phyloP scores from a whole-genome alignment of 306 rosid genomes.

The Trifolium dubium region DNA sequence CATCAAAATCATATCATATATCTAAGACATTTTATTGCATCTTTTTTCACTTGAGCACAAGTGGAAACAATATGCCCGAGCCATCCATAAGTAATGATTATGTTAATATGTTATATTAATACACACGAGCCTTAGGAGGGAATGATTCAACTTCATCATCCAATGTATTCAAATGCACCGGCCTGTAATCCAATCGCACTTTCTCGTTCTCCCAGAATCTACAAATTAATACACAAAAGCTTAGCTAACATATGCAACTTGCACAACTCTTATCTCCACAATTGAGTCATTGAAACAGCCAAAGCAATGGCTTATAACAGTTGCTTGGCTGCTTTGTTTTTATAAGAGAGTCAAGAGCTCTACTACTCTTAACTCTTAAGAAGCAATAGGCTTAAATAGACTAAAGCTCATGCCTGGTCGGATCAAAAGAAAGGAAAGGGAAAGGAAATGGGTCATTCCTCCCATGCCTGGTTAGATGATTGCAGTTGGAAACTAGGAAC shows the following conservation, averaged over 20 bases:
- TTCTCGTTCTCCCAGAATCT: constrained; percentile 88
- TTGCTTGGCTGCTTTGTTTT: no score
- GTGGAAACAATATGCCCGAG: constrained; percentile 28
- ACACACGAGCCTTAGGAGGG: constrained; percentile 98
- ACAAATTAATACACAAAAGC: constrained; percentile 46
- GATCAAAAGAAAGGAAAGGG: background rate
- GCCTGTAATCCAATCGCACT: constrained; percentile 84
- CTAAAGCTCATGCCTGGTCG: background rate
- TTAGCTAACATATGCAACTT: constrained; percentile 24
- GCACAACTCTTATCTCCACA: background rate
- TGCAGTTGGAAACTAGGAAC: constrained; percentile 3
- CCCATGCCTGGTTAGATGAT: background rate
- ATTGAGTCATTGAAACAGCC: background rate
- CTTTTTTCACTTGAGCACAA: constrained; percentile 33
- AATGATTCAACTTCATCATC: constrained; percentile 86
- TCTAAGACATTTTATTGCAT: constrained; percentile 47
- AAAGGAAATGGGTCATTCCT: background rate
- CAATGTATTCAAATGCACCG: constrained; percentile 90
- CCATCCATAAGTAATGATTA: constrained; percentile 27
- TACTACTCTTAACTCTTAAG: background rate
- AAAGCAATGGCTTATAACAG: no score
- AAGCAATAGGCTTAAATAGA: background rate
- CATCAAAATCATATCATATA: constrained; percentile 35
- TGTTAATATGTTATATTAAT: constrained; percentile 44
- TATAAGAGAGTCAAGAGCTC: no score